Conservation (phyloP, 805 yeast species). For the Wickerhamomyces rabaulensis region DNA sequence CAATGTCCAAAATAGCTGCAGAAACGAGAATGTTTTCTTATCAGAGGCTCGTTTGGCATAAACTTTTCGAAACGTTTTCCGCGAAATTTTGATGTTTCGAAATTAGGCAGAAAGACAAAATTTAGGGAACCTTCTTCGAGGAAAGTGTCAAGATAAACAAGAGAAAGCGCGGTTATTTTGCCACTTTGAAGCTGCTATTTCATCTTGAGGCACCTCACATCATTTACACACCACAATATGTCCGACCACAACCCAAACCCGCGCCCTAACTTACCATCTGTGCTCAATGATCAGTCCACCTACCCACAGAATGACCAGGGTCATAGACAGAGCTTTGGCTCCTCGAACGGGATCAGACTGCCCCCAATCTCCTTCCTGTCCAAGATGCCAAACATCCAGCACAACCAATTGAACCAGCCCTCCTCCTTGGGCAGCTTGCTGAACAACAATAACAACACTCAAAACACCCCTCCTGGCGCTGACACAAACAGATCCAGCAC, state of each 20-base stretch:
- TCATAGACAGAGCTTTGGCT: slow-evolving; percentile 1
- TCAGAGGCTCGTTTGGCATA: background rate
- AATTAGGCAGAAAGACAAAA: background rate
- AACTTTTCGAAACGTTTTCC: background rate
- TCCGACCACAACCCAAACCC: slow-evolving; percentile 6
- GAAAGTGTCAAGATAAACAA: background rate
- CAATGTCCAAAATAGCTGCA: too few relatives aligned
- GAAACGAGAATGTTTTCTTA: too few relatives aligned
- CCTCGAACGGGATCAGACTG: slow-evolving; percentile 23
- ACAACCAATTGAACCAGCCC: slow-evolving; percentile 3
- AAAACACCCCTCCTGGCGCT: background rate
- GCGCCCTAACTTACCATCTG: slow-evolving; percentile 14
- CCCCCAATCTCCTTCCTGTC: slow-evolving; percentile 36
- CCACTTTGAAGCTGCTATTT: background rate
- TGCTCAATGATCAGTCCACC: slow-evolving; percentile 3
- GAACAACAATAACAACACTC: background rate
- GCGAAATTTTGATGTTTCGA: background rate
- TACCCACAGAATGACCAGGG: background rate
- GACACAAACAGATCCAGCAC: background rate
- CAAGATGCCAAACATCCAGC: slow-evolving; percentile 9
- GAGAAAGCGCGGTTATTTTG: background rate
- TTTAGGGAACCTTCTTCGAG: background rate
- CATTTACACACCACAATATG: background rate
- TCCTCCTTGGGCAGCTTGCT: slow-evolving; percentile 9
- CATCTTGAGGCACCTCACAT: background rate